Percentiles rank a stretch among this genome's conserved stretches.
Evolutionary conservation across 345 rosid genomes (phyloP).

Genomic region (Lumnitzera racemosa): DNA sequence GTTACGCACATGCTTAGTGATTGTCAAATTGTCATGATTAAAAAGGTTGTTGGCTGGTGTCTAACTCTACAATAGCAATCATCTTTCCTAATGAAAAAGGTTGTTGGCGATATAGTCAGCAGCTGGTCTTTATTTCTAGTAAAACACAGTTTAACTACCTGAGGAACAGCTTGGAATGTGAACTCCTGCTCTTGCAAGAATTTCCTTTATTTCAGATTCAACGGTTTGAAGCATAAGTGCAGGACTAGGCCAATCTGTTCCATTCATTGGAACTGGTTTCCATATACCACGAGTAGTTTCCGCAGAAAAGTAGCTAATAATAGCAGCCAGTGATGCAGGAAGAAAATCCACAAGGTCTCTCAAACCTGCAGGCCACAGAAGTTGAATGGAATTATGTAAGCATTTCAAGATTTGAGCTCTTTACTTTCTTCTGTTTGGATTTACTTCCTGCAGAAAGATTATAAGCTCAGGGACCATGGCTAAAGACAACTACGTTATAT

Average conservation of each 20-base stretch:
- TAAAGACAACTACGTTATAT: not conserved
- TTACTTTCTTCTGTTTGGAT: not conserved
- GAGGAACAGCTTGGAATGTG: slow-evolving; percentile 26
- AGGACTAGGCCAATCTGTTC: slow-evolving; percentile 77
- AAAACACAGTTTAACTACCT: slow-evolving; percentile 21
- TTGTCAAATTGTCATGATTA: not conserved
- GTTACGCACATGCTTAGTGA: not conserved
- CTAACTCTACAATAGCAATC: too few relatives aligned
- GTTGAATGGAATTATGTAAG: not conserved
- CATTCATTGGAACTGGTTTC: slow-evolving; percentile 67
- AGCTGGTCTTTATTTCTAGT: not conserved
- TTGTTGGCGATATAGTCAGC: too few relatives aligned
- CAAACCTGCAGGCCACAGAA: slow-evolving; percentile 32
- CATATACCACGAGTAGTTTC: slow-evolving; percentile 58
- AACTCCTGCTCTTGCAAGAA: slow-evolving; percentile 51
- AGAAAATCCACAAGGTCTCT: slow-evolving; percentile 58
- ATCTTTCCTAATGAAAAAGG: too few relatives aligned
- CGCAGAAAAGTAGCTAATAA: slow-evolving; percentile 54
- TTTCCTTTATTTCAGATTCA: slow-evolving; percentile 46
- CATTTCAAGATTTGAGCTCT: not conserved
- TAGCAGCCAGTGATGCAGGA: slow-evolving; percentile 51
- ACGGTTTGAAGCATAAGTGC: slow-evolving; percentile 31
- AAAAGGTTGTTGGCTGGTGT: not conserved
- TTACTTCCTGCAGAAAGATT: too few relatives aligned
- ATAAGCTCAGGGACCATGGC: too few relatives aligned